Evolutionary conservation across 2,329 filamentous ascomycete genomes (phyloP).

Genomic region (Penicillium sp.): DNA sequence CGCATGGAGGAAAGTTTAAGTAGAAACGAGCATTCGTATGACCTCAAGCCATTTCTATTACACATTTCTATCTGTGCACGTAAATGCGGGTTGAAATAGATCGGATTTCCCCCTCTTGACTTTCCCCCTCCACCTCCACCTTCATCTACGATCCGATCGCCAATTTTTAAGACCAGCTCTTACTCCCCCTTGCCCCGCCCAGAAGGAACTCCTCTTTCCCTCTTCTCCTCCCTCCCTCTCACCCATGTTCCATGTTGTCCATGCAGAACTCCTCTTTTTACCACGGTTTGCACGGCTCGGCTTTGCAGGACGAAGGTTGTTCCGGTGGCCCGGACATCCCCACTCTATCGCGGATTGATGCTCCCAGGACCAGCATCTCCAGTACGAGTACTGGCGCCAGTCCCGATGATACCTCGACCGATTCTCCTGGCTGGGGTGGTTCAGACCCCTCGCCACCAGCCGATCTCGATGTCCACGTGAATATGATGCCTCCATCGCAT

Average conservation of each 20-base stretch:
- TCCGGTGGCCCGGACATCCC: constrained; percentile 21
- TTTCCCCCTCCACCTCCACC: constrained; percentile 7
- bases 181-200: neutral
- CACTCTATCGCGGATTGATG: constrained; percentile 25
- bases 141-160: too few species aligned
- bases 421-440: constrained; percentile 27
- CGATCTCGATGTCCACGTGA: constrained; percentile 21
- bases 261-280: constrained; percentile 32
- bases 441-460: constrained; percentile 19
- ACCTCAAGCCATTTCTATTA: constrained; percentile 16
- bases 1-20: constrained; percentile 22
- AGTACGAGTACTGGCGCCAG: constrained; percentile 28
- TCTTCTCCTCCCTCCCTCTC: constrained; percentile 1
- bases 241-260: constrained; percentile 36
- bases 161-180: too few species aligned
- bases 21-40: constrained; percentile 11
- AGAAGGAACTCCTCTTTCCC: constrained; percentile 2
- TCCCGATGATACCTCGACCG: constrained; percentile 32
- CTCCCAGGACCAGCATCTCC: constrained; percentile 25
- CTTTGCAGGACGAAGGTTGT: constrained; percentile 20
- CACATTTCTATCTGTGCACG: constrained; percentile 13
- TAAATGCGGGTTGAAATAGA: constrained; percentile 2
- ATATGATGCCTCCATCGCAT: constrained; percentile 17
- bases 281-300: constrained; percentile 20
- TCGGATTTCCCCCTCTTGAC: constrained; percentile 3